A percentile compares a stretch with the other conserved stretches of the same genome.
Evolutionary conservation across 2,329 filamentous ascomycete species (phyloP).

Genomic region (Neonectria hederae): DNA sequence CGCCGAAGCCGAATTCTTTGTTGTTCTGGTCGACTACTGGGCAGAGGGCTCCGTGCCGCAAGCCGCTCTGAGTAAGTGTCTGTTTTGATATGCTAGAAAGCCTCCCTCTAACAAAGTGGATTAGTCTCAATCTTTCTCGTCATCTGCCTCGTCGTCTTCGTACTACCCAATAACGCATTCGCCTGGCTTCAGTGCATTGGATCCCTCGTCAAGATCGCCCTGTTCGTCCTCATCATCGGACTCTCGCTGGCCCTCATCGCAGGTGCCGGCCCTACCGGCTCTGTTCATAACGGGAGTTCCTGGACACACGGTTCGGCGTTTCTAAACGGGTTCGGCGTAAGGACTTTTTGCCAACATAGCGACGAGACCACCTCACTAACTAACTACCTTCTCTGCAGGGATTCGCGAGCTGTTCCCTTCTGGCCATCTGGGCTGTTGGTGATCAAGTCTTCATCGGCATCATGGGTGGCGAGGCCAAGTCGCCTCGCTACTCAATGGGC

Average conservation of each 20-base stretch:
- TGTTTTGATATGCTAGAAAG: not conserved
- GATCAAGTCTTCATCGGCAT: conserved; percentile 37
- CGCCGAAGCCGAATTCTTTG: conserved; percentile 29
- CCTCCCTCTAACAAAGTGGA: not conserved
- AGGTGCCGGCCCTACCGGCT: conserved; percentile 26
- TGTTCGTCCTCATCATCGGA: conserved; percentile 30
- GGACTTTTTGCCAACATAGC: not conserved
- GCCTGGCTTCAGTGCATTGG: conserved; percentile 33
- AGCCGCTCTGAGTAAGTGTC: conserved; percentile 13
- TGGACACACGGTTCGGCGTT: conserved; percentile 25
- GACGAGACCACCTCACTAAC: not conserved
- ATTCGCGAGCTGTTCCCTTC: conserved; percentile 30
- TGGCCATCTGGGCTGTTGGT: conserved; percentile 31
- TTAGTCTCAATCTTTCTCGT: conserved; percentile 28
- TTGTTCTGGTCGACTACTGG: conserved; percentile 26
- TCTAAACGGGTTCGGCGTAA: conserved; percentile 30
- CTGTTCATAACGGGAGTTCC: conserved; percentile 13
- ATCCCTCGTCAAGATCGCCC: conserved; percentile 29
- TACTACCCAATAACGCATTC: conserved; percentile 27
- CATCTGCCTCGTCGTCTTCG: conserved; percentile 25
- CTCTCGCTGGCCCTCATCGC: conserved; percentile 23
- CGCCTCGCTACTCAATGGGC: conserved; percentile 26
- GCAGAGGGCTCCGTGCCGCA: conserved; percentile 22
- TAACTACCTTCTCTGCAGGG: conserved; percentile 8
- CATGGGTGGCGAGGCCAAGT: conserved; percentile 32